Evolutionary conservation across 768 basidiomycete species (phyloP).

Genomic region (Pisolithus albus): DNA sequence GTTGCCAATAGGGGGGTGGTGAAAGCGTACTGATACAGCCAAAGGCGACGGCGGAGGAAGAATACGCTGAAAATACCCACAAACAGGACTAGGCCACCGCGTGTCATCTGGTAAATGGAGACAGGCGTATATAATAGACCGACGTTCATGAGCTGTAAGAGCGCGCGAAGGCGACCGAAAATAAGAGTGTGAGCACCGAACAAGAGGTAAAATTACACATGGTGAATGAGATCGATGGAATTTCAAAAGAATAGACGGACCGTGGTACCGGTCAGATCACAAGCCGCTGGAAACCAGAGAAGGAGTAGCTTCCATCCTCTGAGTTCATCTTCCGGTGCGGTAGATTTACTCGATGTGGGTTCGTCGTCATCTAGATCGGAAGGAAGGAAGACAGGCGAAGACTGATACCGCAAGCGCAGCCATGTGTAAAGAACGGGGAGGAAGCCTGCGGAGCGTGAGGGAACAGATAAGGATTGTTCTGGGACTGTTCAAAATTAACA

Average conservation of each 20-base stretch:
- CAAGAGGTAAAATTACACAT: conserved; percentile 1
- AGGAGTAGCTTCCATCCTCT: conserved; percentile 66
- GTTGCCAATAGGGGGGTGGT: conserved; percentile 1
- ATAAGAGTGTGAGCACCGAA: conserved; percentile 14
- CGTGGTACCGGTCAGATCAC: conserved; percentile 88
- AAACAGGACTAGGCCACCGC: conserved; percentile 88
- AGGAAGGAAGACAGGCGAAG: conserved; percentile 49
- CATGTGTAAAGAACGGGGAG: conserved; percentile 74
- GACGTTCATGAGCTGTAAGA: conserved; percentile 76
- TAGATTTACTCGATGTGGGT: conserved; percentile 28
- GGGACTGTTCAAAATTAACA: conserved; percentile 20
- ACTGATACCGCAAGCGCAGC: conserved; percentile 41
- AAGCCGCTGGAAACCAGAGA: conserved; percentile 83
- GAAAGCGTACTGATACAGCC: conserved; percentile 69
- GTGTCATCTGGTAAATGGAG: conserved; percentile 95
- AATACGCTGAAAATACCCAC: conserved; percentile 88
- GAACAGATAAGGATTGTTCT: conserved; percentile 8
- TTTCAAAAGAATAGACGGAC: conserved; percentile 38
- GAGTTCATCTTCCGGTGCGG: conserved; percentile 36
- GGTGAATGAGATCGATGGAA: conserved; percentile 2
- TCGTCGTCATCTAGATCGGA: conserved; percentile 42
- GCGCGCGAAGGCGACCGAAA: conserved; percentile 8
- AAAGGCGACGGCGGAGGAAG: conserved; percentile 80
- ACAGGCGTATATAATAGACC: conserved; percentile 95
- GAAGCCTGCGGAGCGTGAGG: conserved; percentile 51